A percentile compares a stretch with the other conserved stretches of the same genome.
These are phyloP conservation scores for Fusarium palustre DNA, from an alignment of 2,329 filamentous ascomycete species.

Conservation along the genomic window DNA sequence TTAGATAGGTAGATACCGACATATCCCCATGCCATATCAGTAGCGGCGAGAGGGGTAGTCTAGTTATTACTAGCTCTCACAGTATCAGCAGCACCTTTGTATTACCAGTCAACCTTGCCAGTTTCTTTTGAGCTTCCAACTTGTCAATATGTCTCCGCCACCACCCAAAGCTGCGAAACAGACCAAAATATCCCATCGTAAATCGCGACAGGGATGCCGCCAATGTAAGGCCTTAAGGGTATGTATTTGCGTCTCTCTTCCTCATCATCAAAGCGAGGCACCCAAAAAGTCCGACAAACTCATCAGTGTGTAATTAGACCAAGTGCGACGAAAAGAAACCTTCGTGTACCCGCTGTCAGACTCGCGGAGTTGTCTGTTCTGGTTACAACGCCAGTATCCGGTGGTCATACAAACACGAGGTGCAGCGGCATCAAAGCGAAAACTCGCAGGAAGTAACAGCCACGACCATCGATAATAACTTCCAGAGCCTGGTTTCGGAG, in stretches of 20 bases:
- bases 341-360: neutral
- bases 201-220: constrained; percentile 3
- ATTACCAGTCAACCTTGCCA: neutral
- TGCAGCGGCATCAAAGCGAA: neutral
- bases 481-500: too few species aligned
- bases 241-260: neutral
- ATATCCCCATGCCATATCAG: neutral
- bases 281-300: neutral
- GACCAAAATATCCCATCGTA: neutral
- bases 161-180: neutral
- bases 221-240: constrained; percentile 1
- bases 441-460: neutral
- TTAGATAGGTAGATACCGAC: neutral
- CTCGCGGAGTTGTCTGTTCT: neutral
- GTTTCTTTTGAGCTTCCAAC: neutral
- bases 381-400: constrained; percentile 1
- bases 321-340: constrained; percentile 2
- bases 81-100: neutral
- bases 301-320: neutral
- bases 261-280: neutral
- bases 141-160: neutral
- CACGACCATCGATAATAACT: too few species aligned
- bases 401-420: constrained; percentile 4
- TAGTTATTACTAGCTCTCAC: neutral
- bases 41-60: neutral